These are phyloP conservation scores for Nitzschia sp. DNA, from an alignment of 108 stramenopile species.

Conservation along the genomic window DNA sequence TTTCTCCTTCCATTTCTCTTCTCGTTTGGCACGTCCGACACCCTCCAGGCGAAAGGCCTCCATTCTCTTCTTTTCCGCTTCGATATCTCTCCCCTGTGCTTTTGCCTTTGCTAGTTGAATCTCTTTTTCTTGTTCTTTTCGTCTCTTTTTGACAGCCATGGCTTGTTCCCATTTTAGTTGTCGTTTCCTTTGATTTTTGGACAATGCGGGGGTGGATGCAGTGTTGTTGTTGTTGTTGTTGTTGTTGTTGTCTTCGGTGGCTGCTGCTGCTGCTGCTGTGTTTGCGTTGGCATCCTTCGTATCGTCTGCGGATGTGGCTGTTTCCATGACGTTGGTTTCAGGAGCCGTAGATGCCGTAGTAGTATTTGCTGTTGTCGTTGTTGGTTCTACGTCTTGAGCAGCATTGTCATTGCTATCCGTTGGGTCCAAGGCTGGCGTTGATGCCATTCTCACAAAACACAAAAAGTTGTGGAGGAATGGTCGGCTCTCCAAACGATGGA, in stretches of 20 bases:
- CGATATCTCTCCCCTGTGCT: slow-evolving; percentile 68
- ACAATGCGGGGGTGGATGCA: neutral
- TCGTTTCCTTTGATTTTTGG: neutral
- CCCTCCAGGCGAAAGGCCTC: slow-evolving; percentile 44
- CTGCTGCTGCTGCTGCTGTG: neutral
- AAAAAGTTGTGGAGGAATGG: too few relatives aligned
- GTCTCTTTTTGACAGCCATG: slow-evolving; percentile 57
- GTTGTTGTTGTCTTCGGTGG: slow-evolving; percentile 53
- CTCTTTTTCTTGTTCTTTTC: slow-evolving; percentile 63
- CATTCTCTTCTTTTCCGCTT: slow-evolving; percentile 48
- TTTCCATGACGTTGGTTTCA: too few relatives aligned
- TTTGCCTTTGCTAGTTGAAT: slow-evolving; percentile 59
- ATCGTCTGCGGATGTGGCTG: too few relatives aligned
- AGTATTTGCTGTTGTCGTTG: neutral
- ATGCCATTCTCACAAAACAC: too few relatives aligned
- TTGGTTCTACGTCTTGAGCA: neutral
- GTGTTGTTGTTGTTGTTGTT: slow-evolving; percentile 52
- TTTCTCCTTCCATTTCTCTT: slow-evolving; percentile 49
- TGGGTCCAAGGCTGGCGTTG: too few relatives aligned
- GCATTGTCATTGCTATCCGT: neutral
- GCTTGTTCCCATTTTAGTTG: slow-evolving; percentile 1
- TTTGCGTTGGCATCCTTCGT: neutral
- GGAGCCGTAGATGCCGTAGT: too few relatives aligned
- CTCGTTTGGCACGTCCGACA: slow-evolving; percentile 49
- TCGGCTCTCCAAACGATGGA: too few relatives aligned